Conservation (phyloP, 2,329 filamentous ascomycete genomes). For the Berkeleyomyces basicola region DNA sequence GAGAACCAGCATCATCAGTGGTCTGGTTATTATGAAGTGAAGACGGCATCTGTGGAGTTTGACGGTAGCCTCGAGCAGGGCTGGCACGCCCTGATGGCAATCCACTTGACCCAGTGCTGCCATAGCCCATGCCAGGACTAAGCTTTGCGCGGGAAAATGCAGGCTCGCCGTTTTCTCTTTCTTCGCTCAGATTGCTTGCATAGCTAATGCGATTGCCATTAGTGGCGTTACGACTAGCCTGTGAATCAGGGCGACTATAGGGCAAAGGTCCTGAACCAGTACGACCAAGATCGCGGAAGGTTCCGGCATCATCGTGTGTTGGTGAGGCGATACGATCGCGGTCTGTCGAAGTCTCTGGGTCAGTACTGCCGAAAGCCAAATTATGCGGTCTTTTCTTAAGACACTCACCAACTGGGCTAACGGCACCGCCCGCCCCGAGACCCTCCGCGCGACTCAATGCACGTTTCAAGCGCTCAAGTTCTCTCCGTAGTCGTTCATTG, state of each 20-base stretch:
- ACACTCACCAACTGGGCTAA: slow-evolving; percentile 16
- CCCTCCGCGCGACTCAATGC: slow-evolving; percentile 52
- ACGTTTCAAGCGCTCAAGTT: slow-evolving; percentile 85
- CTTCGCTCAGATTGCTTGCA: slow-evolving; percentile 51
- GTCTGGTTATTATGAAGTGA: slow-evolving; percentile 5
- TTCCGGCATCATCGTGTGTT: slow-evolving; percentile 26
- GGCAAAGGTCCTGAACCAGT: slow-evolving; percentile 17
- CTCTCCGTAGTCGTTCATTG: slow-evolving; percentile 67
- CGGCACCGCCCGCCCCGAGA: slow-evolving; percentile 22
- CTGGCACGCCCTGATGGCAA: slow-evolving; percentile 41
- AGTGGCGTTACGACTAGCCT: slow-evolving; percentile 17
- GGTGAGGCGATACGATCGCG: slow-evolving; percentile 29
- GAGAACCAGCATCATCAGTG: slow-evolving; percentile 8
- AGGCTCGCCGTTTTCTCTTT: slow-evolving; percentile 54
- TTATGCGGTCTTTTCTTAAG: slow-evolving; percentile 16
- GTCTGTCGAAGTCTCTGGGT: slow-evolving; percentile 14
- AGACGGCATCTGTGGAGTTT: slow-evolving; percentile 16
- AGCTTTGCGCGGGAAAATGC: slow-evolving; percentile 34
- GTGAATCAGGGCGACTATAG: slow-evolving; percentile 8
- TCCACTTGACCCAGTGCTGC: slow-evolving; percentile 15
- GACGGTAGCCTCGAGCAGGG: slow-evolving; percentile 39
- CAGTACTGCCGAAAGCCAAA: slow-evolving; percentile 13
- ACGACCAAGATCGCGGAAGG: slow-evolving; percentile 36
- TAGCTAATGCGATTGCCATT: slow-evolving; percentile 41
- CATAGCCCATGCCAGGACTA: slow-evolving; percentile 36